Evolutionary conservation across 2,329 filamentous ascomycete species (phyloP).

Genomic region (Elsinoe fawcettii): DNA sequence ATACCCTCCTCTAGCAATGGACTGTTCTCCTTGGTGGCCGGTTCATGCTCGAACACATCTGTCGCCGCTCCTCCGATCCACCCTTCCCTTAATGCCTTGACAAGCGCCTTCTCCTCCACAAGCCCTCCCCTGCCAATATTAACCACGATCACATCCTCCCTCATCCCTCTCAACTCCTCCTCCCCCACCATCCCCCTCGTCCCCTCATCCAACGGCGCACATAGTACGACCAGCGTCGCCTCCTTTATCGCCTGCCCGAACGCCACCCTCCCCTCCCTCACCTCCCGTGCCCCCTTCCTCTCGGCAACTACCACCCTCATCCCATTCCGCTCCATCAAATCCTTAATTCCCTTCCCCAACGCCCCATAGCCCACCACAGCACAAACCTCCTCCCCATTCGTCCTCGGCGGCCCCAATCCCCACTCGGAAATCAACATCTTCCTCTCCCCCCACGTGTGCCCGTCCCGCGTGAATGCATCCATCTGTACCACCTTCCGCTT

Average conservation of each 20-base stretch:
- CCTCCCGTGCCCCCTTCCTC: constrained; percentile 32
- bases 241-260: constrained; percentile 33
- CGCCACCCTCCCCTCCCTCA: constrained; percentile 27
- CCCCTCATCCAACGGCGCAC: constrained; percentile 22
- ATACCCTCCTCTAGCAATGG: constrained; percentile 38
- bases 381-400: constrained; percentile 42
- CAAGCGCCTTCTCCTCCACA: constrained; percentile 43
- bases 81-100: constrained; percentile 37
- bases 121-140: constrained; percentile 45
- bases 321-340: constrained; percentile 38
- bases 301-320: constrained; percentile 45
- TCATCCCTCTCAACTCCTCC: constrained; percentile 40
- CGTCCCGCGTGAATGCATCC: constrained; percentile 30
- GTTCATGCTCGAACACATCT: constrained; percentile 45
- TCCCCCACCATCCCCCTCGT: constrained; percentile 24
- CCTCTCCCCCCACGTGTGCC: constrained; percentile 35
- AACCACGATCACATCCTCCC: constrained; percentile 38
- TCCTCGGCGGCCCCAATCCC: constrained; percentile 34
- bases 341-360: constrained; percentile 38
- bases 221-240: constrained; percentile 34
- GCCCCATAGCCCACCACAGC: constrained; percentile 46
- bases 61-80: constrained; percentile 44
- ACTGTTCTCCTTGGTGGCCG: constrained; percentile 37
- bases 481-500: constrained; percentile 36
- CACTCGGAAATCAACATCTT: constrained; percentile 31